Base-by-base conservation (phyloP, 176 grass and related monocot genomes). In the Eragrostis curvula region DNA sequence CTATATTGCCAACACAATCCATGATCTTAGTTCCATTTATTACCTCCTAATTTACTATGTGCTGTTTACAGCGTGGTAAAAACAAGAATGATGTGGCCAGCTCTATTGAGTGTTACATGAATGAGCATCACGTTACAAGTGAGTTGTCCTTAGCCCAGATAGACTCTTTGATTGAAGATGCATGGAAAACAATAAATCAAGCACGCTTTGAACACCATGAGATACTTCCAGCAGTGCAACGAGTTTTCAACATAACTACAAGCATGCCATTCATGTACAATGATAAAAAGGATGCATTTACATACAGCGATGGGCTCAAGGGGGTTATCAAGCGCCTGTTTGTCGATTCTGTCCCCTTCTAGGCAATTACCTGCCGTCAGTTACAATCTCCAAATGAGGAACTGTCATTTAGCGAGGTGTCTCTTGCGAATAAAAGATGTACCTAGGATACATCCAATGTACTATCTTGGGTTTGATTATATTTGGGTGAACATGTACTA, bases 271-370 rank as follows among this genome's bases (percentile, higher is more conserved):
- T 74, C 7, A 36, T 85, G 74, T 78, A 78, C 12, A 66, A 70
- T 52, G 83, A 85, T 20, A 85, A 78, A n/a, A 85, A 69, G 12
- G 83, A 85, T 28, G 66, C 29, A 42, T 85, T 78, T 48, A 85
- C 74, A 10, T 71, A 62, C 66, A 71, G 83, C 29, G 68, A 39
- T n/a, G 43, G 66, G n/a, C 74, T 78, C 32, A 69, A 78, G 56
- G 83, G 74, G 53, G 32, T 58, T 3, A 85, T 85, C 69, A 62
- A 62, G 3, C 21, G 74, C 46, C 43, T 85, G 28, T 85, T 85
- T 71, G 66, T 85, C 43, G 21, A 70, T 7, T 66, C 83, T 70
- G 61, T 51, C 57, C 8, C 59, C 13, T 11, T 85, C 7, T 78
- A 85, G 52, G 50, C 27, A 77, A 18, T 15, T 28, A 12, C 25